Evolutionary conservation across 306 rosid species (phyloP).

Genomic region (Prunus davidiana): DNA sequence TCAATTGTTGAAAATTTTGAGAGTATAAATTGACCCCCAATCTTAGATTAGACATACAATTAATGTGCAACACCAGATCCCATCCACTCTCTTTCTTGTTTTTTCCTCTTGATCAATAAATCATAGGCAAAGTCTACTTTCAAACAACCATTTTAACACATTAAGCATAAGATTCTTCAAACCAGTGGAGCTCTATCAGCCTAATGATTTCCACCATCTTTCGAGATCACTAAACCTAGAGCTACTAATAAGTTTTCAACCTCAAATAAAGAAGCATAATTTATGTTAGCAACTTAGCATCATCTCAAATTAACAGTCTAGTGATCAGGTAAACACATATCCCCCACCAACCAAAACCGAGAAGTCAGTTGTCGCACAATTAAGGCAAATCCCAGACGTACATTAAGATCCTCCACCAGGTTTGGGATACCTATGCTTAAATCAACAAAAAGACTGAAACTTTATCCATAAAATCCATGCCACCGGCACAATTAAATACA

Average conservation of each 20-base stretch:
- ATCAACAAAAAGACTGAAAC: not conserved
- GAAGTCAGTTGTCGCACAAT: not conserved
- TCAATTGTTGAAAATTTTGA: not conserved
- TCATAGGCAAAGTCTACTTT: not conserved
- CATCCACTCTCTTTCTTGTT: not conserved
- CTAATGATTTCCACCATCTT: not conserved
- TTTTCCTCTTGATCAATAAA: not conserved
- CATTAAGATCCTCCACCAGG: not conserved
- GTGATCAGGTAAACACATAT: not conserved
- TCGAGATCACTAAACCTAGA: not conserved
- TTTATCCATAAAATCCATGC: not conserved
- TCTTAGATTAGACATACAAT: not conserved
- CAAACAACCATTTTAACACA: not conserved
- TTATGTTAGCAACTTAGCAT: not conserved
- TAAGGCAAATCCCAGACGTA: not conserved
- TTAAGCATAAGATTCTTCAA: not conserved
- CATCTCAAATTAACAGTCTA: not conserved
- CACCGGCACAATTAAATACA: not conserved
- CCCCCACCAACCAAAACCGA: not conserved
- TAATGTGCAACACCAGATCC: not conserved
- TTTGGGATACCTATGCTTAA: not conserved
- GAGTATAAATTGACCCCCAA: not conserved
- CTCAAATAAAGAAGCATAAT: not conserved
- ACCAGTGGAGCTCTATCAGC: not conserved
- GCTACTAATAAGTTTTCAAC: not conserved